Evolutionary conservation across 176 grass and related monocot genomes (phyloP), one percentile per base, ranked within the genome.

Genomic region (Aegilops sharonensis): DNA sequence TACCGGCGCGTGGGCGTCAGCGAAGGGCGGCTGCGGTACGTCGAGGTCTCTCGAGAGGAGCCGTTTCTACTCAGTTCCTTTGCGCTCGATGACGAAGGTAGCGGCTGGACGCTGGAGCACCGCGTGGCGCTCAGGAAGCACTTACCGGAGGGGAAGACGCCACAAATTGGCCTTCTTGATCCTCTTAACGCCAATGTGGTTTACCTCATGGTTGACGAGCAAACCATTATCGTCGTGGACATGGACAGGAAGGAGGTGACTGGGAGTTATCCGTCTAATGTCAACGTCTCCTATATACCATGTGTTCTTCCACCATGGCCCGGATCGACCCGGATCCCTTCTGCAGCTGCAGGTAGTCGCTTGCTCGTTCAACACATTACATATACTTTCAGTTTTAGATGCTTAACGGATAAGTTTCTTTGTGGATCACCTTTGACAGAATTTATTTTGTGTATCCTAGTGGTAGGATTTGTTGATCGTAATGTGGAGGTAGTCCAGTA

Each of bases 1-100:
- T 87, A 56, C 60, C 78, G 78, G 15, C 78, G 78, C 15, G 50
- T 81, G 1, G 59, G 57, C 0, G 71, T 88, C 47, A 88, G 86
- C 71, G 71, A 83, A 2, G 79, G 86, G 23, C 40, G 72, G 85
- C 43, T 87, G 86, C 79, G 45, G 3, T 87, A 88, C 2, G 86
- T 17, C 2, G 86, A 88, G 71, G 86, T 88, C 48, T 62, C 80
- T 29, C 45, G 5, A 29, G 12, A 47, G 18, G 86, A 73, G 4
- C 70, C 70, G 4, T 73, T 73, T 39, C 2, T 73, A 1, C 70
- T 73, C 21, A 73, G 70, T 24, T 87, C 71, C 11, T 87, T 82
- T 9, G 9, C 35, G 1, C 71, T 87, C 7, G 86, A 57, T 1
- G 32, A 81, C 11, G 79, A 82, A 4, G 43, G 79, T 11, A 18